Evolutionary conservation across 371 early-diverging fungal species (phyloP), one percentile per base, ranked within the genome.

Genomic region (Mortierella sp.): DNA sequence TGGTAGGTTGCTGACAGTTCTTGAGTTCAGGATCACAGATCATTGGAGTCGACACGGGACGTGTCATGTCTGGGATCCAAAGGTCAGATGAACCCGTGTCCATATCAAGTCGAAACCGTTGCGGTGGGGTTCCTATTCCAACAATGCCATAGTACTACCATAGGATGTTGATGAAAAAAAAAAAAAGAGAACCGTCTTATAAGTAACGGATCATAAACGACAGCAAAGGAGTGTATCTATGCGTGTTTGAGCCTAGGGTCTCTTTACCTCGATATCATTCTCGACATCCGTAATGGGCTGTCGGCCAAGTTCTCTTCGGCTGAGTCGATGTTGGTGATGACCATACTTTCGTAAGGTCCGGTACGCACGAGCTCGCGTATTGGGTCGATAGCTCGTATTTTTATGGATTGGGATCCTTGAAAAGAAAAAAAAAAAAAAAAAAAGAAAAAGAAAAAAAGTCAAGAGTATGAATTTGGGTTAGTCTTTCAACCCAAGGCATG

Each of bases 41-140:
- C 5, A 37, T 37, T 3, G 37, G 37, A 3, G 37, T 9, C 37
- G 37, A 37, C 37, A 37, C 37, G 9, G 37, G 37, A 9, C 37
- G 37, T 16, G 60, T 57, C 19, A 59, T 59, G 14, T 80, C 70
- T 1, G 87, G 84, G 6, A 86, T 65, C 88, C 88, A 88, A 2
- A 86, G 84, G 68, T 88, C 86, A 1, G 87, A 72, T 18, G 87
- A 86, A 5, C 88, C 88, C 0, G 88, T 88, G 62, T 88, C 88
- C 75, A 88, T 87, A 53, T 86, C 86, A 37, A 88, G 68, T 15
- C 64, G 73, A 55, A 88, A 88, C 23, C 59, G 60, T 29, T 88
- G 87, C 15, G 88, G 86, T 5, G 88, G 88, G 9, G 87, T 86
- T 14, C 88, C 88, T 19, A 88, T 83, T 1, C 81, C 81, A 7